phyloP scores from a whole-genome alignment of 2,329 filamentous ascomycete genomes.

The Penicillium freii region DNA sequence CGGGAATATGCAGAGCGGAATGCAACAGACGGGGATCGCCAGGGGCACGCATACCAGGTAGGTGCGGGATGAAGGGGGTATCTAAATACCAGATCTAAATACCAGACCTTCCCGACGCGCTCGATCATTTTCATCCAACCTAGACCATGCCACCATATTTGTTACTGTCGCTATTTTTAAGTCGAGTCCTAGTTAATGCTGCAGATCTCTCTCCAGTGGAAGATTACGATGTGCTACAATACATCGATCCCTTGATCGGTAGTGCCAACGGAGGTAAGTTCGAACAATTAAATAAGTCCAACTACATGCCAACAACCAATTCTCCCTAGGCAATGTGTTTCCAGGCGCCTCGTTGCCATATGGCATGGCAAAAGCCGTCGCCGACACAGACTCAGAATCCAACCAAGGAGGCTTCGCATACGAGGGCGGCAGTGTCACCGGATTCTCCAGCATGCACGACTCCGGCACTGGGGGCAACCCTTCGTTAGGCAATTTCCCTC shows the following conservation, averaged over 20 bases:
- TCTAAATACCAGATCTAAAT: neutral
- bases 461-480: conserved; percentile 53
- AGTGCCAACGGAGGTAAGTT: conserved; percentile 48
- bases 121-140: neutral
- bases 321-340: conserved; percentile 53
- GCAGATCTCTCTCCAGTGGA: conserved; percentile 14
- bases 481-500: conserved; percentile 69
- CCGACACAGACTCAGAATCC: conserved; percentile 50
- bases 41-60: conserved; percentile 3
- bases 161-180: conserved; percentile 13
- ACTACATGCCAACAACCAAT: neutral
- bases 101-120: neutral
- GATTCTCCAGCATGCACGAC: conserved; percentile 53
- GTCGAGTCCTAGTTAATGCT: conserved; percentile 10
- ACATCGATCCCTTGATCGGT: conserved; percentile 55
- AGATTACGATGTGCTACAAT: conserved; percentile 45
- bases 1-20: neutral
- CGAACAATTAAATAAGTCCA: neutral
- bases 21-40: neutral
- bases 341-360: conserved; percentile 56
- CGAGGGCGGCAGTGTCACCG: conserved; percentile 52
- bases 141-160: conserved; percentile 13
- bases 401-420: conserved; percentile 58
- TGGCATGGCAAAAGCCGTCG: conserved; percentile 57
- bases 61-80: neutral